Percentiles rank a stretch among this genome's conserved stretches.
These are phyloP conservation scores for Lipomyces yamadae DNA, from an alignment of 805 yeast genomes.

Conservation along the genomic window DNA sequence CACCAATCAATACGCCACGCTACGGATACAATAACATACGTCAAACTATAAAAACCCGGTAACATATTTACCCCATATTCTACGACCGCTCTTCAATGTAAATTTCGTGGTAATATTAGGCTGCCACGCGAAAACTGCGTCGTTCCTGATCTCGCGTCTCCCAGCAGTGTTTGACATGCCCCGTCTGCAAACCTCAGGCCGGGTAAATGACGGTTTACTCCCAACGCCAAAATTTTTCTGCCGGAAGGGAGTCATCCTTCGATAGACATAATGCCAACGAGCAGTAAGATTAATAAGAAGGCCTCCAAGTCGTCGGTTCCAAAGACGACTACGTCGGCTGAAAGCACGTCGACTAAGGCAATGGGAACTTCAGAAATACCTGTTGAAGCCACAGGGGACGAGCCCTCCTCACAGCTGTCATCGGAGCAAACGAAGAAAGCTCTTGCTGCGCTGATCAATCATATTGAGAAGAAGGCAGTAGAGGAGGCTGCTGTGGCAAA, in stretches of 20 bases:
- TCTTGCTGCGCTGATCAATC: slow-evolving; percentile 66
- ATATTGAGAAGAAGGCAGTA: slow-evolving; percentile 46
- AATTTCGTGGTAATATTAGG: background rate
- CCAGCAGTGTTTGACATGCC: too few relatives aligned
- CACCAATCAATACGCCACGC: background rate
- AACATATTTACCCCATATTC: background rate
- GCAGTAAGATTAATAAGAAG: background rate
- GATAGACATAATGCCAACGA: background rate
- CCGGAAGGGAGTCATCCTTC: too few relatives aligned
- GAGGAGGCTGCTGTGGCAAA: slow-evolving; percentile 8
- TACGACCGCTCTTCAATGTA: background rate
- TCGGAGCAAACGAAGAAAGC: slow-evolving; percentile 45
- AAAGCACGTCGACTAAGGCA: background rate
- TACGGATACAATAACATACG: background rate
- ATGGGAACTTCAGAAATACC: background rate
- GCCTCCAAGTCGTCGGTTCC: background rate
- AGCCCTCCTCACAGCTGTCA: slow-evolving; percentile 14
- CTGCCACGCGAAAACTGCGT: background rate
- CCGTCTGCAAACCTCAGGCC: background rate
- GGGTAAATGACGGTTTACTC: background rate
- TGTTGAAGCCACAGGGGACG: background rate
- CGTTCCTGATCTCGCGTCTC: background rate
- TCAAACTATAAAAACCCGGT: background rate
- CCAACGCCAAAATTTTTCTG: background rate
- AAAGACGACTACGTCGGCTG: background rate